Percentiles rank a stretch among this genome's conserved stretches.
Evolutionary conservation across 192 early-diverging fungal species (phyloP).

Genomic region (Diversispora eburnea): DNA sequence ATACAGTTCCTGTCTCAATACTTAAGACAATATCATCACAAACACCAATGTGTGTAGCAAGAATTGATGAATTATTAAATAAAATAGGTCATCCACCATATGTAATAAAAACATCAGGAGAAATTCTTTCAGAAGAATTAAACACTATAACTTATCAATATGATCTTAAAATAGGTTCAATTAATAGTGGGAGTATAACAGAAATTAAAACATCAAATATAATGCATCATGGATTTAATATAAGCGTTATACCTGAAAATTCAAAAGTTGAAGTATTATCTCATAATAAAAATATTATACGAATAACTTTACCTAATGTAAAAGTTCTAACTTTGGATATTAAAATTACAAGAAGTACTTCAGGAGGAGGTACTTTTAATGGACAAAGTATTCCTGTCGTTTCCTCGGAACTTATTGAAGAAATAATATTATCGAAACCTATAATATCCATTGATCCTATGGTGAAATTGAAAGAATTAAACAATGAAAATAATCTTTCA

Average conservation of each 20-base stretch:
- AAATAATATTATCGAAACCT: no score
- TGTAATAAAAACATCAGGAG: slow-evolving; percentile 45
- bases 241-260: slow-evolving; percentile 42
- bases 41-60: slow-evolving; percentile 43
- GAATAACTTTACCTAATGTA: no score
- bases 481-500: no score
- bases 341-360: no score
- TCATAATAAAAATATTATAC: no score
- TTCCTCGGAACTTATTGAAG: no score
- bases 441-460: no score
- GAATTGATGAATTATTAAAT: slow-evolving; percentile 42
- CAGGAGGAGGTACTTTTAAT: no score
- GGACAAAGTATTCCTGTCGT: no score
- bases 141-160: slow-evolving; percentile 40
- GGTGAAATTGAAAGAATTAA: no score
- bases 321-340: no score
- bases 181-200: slow-evolving; percentile 39
- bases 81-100: slow-evolving; percentile 54
- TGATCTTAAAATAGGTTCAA: slow-evolving; percentile 40
- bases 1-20: slow-evolving; percentile 41
- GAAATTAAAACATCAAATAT: slow-evolving; percentile 44
- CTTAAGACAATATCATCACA: slow-evolving; percentile 41
- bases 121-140: slow-evolving; percentile 42
- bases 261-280: slow-evolving; percentile 31
- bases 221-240: slow-evolving; percentile 47